Evolutionary conservation across 2,329 filamentous ascomycete species (phyloP).

Genomic region (Clathrospora elynae): DNA sequence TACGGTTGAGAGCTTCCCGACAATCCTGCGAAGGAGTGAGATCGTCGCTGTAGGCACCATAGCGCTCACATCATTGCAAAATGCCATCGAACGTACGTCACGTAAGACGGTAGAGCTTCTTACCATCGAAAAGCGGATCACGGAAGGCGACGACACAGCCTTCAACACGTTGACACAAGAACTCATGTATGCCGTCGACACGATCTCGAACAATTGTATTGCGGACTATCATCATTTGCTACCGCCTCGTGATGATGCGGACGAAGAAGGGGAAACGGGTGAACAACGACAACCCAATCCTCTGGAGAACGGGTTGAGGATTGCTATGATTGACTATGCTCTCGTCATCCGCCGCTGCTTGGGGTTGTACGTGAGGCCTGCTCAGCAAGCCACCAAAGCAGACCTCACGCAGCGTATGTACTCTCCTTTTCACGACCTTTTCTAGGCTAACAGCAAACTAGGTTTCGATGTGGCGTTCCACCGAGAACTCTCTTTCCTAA

Average conservation of each 20-base stretch:
- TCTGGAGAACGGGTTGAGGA: constrained; percentile 78
- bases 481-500: constrained; percentile 50
- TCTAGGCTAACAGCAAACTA: constrained; percentile 30
- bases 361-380: constrained; percentile 68
- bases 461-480: constrained; percentile 55
- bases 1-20: constrained; percentile 86
- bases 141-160: constrained; percentile 72
- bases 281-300: constrained; percentile 55
- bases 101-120: constrained; percentile 88
- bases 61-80: constrained; percentile 75
- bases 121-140: constrained; percentile 73
- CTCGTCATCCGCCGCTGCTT: constrained; percentile 85
- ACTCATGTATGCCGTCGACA: constrained; percentile 76
- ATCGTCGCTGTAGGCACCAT: constrained; percentile 72
- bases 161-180: constrained; percentile 74
- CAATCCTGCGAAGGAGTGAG: constrained; percentile 85
- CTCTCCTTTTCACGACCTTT: constrained; percentile 13
- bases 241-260: constrained; percentile 53
- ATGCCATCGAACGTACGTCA: constrained; percentile 87
- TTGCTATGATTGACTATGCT: constrained; percentile 86
- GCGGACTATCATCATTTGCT: constrained; percentile 77
- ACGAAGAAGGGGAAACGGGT: constrained; percentile 49
- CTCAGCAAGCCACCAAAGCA: constrained; percentile 62
- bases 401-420: constrained; percentile 69
- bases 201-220: constrained; percentile 75